Conservation (phyloP, 2,329 filamentous ascomycete species). For the Fusarium mexicanum region DNA sequence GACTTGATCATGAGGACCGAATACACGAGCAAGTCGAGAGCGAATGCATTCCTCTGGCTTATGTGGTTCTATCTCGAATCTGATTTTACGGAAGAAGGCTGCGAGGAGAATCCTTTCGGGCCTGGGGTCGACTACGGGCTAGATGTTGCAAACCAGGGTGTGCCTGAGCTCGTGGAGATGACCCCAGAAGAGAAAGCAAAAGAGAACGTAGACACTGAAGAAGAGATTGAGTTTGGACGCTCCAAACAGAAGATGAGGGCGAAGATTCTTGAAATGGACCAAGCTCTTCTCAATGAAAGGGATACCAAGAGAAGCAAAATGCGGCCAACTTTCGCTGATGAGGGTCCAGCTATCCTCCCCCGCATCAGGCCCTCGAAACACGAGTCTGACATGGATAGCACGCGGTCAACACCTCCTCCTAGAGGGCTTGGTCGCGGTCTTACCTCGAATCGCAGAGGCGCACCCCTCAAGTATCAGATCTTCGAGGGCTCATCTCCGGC, state of each 20-base stretch:
- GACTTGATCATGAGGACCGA: constrained; percentile 94
- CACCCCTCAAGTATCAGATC: constrained; percentile 67
- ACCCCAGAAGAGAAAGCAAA: constrained; percentile 69
- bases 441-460: constrained; percentile 53
- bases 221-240: constrained; percentile 76
- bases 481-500: constrained; percentile 70
- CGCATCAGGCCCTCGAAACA: constrained; percentile 72
- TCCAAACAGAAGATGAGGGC: constrained; percentile 79
- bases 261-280: constrained; percentile 79
- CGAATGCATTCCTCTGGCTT: constrained; percentile 91
- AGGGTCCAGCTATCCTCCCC: constrained; percentile 68
- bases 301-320: constrained; percentile 66
- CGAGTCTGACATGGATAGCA: constrained; percentile 59
- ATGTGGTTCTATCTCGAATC: constrained; percentile 99
- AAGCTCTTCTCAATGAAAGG: constrained; percentile 71
- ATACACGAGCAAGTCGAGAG: constrained; percentile 82
- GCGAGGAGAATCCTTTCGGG: constrained; percentile 91
- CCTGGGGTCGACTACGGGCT: constrained; percentile 71
- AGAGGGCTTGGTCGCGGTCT: constrained; percentile 43
- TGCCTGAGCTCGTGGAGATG: constrained; percentile 74
- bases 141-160: constrained; percentile 73
- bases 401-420: constrained; percentile 55
- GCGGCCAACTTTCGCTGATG: constrained; percentile 55
- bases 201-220: constrained; percentile 79
- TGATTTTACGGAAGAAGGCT: constrained; percentile 89